Evolutionary conservation across 176 grass and related monocot species (phyloP).

Genomic region (Coix lacrymajobi): DNA sequence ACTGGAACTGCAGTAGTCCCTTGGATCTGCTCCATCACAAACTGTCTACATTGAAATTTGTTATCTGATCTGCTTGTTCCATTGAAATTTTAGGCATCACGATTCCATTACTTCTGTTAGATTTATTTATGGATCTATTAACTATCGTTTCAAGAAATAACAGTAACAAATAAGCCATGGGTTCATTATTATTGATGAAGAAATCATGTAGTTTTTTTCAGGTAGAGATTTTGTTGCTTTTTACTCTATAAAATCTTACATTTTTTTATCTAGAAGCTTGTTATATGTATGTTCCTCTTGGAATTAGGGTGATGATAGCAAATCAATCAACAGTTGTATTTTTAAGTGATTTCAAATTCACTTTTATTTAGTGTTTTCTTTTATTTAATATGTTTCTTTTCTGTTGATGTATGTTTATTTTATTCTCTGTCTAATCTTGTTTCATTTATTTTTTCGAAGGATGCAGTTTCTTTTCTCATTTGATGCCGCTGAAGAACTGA

Average conservation of each 20-base stretch:
- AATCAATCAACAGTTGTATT: background rate
- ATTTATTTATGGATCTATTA: background rate
- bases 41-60: background rate
- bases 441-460: constrained; percentile 60
- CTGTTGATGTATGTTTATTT: background rate
- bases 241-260: background rate
- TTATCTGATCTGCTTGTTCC: background rate
- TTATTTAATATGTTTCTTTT: background rate
- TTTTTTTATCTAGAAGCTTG: background rate
- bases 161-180: background rate
- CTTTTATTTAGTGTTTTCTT: background rate
- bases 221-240: background rate
- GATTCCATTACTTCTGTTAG: background rate
- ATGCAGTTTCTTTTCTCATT: constrained; percentile 99
- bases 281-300: background rate
- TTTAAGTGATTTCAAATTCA: background rate
- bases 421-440: constrained; percentile 28
- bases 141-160: background rate
- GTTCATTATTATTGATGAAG: background rate
- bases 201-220: background rate
- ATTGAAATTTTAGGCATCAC: background rate
- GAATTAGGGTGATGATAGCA: background rate
- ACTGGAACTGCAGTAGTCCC: background rate
- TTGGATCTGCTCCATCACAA: background rate
- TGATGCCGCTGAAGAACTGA: constrained; percentile 84